A percentile compares a stretch with the other conserved stretches of the same genome.
Evolutionary conservation across 2,329 filamentous ascomycete species (phyloP).

Genomic region (Aspergillus tubingensis): DNA sequence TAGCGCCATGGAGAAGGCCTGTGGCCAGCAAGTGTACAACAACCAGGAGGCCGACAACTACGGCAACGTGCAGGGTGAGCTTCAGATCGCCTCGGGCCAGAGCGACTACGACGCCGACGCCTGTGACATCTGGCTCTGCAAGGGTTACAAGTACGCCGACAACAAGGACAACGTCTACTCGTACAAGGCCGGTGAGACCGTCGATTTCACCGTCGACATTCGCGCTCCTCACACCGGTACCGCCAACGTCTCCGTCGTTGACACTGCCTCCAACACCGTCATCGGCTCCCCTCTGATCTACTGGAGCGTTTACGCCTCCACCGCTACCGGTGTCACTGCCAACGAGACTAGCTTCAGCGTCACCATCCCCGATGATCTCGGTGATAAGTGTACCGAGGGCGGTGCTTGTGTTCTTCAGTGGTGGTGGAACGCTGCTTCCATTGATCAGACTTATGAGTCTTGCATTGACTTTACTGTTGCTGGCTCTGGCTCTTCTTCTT

Average conservation of each 20-base stretch:
- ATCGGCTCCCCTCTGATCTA: constrained; percentile 38
- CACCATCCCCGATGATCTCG: constrained; percentile 34
- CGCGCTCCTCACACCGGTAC: constrained; percentile 51
- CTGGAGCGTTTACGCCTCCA: constrained; percentile 36
- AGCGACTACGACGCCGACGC: constrained; percentile 50
- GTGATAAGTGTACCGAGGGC: constrained; percentile 28
- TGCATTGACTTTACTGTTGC: constrained; percentile 37
- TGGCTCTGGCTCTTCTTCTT: constrained; percentile 22
- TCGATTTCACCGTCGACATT: constrained; percentile 49
- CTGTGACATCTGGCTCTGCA: constrained; percentile 60
- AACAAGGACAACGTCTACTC: constrained; percentile 55
- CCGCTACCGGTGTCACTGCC: constrained; percentile 27
- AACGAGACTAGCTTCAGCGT: constrained; percentile 35
- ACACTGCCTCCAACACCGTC: constrained; percentile 46
- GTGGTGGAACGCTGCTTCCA: constrained; percentile 38
- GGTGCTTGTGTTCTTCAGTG: constrained; percentile 39
- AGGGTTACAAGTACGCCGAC: constrained; percentile 60
- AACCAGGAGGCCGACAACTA: constrained; percentile 57
- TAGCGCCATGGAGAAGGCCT: constrained; percentile 53
- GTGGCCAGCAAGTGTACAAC: constrained; percentile 57
- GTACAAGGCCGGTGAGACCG: constrained; percentile 51
- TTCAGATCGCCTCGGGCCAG: constrained; percentile 52
- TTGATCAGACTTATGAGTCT: constrained; percentile 40
- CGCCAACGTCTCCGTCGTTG: constrained; percentile 54
- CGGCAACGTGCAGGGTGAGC: constrained; percentile 59